A percentile compares a stretch with the other conserved stretches of the same genome.
Conservation (phyloP, 495 filamentous ascomycete genomes). For the Hypoxylon crocopeplum region DNA sequence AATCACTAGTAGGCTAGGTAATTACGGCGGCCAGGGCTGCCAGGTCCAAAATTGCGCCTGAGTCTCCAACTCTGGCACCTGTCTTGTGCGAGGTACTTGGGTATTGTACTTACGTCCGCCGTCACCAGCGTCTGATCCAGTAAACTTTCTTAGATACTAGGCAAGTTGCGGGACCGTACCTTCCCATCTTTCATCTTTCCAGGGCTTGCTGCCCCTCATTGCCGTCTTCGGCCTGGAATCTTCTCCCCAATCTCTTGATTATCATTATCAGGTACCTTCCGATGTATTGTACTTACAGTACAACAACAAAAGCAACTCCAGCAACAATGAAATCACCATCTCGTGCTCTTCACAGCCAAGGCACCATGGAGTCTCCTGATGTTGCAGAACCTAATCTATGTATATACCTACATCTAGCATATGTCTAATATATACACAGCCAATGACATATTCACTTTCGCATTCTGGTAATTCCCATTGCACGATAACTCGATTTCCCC, state of each 20-base stretch:
- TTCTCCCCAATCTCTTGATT: too few species aligned
- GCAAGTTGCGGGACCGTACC: too few species aligned
- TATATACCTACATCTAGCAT: too few species aligned
- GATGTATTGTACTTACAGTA: neutral
- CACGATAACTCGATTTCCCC: constrained; percentile 26
- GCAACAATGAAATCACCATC: constrained; percentile 6
- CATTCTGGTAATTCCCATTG: constrained; percentile 19
- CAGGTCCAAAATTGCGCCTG: constrained; percentile 36
- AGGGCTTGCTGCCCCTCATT: constrained; percentile 36
- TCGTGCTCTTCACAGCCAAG: constrained; percentile 13
- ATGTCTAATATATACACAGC: too few species aligned
- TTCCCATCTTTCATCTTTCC: constrained; percentile 18
- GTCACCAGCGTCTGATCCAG: too few species aligned
- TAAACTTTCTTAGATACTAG: too few species aligned
- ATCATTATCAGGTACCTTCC: too few species aligned
- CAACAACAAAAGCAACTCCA: neutral
- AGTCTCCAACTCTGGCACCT: constrained; percentile 32
- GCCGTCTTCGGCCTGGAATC: constrained; percentile 41
- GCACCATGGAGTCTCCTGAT: too few species aligned
- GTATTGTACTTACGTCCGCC: too few species aligned
- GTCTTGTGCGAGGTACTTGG: constrained; percentile 28
- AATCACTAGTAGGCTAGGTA: constrained; percentile 26
- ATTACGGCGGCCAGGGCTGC: constrained; percentile 34
- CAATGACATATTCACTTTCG: too few species aligned
- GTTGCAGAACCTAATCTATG: too few species aligned